Percentiles rank a stretch among this genome's conserved stretches.
phyloP scores from a whole-genome alignment of 768 basidiomycete species.

The Tulasnella sp. region DNA sequence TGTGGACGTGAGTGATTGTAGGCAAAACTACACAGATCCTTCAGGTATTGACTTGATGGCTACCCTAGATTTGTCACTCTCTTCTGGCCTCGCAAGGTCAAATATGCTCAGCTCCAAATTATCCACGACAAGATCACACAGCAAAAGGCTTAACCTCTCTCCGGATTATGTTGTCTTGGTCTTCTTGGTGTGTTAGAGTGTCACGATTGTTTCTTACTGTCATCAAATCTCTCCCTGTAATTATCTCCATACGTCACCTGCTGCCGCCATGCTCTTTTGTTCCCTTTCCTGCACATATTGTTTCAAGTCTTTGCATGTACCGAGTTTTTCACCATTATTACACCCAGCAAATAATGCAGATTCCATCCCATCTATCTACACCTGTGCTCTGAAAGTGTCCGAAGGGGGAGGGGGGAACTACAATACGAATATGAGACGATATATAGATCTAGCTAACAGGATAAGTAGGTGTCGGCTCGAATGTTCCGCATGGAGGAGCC shows the following conservation, averaged over 20 bases:
- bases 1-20: conserved; percentile 80
- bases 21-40: background rate
- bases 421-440: conserved; percentile 3
- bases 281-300: background rate
- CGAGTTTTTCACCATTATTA: background rate
- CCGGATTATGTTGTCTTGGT: background rate
- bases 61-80: conserved; percentile 77
- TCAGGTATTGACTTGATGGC: background rate
- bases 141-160: conserved; percentile 14
- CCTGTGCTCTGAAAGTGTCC: background rate
- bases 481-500: background rate
- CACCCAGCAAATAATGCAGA: conserved; percentile 6
- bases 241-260: background rate
- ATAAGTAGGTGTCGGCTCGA: background rate
- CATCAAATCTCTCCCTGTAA: background rate
- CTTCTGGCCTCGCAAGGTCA: conserved; percentile 98
- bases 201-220: background rate
- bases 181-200: background rate
- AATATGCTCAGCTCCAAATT: conserved; percentile 86
- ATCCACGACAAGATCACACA: conserved; percentile 81
- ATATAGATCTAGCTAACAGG: background rate
- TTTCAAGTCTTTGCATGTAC: background rate
- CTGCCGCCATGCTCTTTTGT: background rate
- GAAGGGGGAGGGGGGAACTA: background rate
- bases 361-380: background rate